Conservation (phyloP, 2,329 filamentous ascomycete species). For the Botrytis aclada region DNA sequence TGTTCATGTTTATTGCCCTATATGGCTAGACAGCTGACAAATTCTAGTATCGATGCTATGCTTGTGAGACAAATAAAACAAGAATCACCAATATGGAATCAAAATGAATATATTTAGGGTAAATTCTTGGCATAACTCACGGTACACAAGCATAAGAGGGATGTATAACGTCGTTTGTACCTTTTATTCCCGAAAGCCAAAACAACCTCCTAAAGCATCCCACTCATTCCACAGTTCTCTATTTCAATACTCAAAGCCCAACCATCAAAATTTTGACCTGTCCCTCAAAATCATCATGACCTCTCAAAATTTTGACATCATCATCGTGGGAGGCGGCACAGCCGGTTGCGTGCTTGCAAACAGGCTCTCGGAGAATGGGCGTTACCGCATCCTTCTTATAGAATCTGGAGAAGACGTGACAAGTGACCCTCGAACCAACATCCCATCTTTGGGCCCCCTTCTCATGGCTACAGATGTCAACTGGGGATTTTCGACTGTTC, state of each 20-base stretch:
- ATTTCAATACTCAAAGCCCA: background rate
- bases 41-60: background rate
- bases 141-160: background rate
- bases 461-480: slow-evolving; percentile 16
- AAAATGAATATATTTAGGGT: no score
- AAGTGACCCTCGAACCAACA: slow-evolving; percentile 39
- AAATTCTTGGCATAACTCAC: no score
- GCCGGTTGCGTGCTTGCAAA: slow-evolving; percentile 38
- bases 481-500: slow-evolving; percentile 18
- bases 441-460: slow-evolving; percentile 26
- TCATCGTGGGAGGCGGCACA: slow-evolving; percentile 11
- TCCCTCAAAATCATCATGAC: background rate
- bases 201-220: background rate
- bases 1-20: background rate
- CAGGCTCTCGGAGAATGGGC: slow-evolving; percentile 41
- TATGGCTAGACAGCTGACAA: background rate
- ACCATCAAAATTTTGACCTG: background rate
- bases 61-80: background rate
- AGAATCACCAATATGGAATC: background rate
- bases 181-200: background rate
- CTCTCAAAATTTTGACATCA: slow-evolving; percentile 3
- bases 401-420: slow-evolving; percentile 41
- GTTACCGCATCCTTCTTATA: slow-evolving; percentile 41
- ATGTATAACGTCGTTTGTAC: background rate
- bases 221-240: background rate